Conservation (phyloP, 2,329 filamentous ascomycete species). For the Pleoardoris graminearum region DNA sequence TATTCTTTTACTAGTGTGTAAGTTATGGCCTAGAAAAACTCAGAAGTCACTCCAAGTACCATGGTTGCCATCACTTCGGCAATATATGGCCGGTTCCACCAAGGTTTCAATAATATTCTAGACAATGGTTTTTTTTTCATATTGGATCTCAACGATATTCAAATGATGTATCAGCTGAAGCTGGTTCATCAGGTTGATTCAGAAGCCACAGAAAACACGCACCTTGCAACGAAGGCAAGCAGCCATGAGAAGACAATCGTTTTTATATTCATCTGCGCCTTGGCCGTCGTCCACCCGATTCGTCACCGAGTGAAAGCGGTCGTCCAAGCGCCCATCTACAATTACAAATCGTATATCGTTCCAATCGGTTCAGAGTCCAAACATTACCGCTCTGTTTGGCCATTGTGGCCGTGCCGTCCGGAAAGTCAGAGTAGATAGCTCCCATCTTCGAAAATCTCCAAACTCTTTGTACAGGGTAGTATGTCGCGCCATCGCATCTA, state of each 20-base stretch:
- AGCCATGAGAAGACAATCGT: slow-evolving; percentile 18
- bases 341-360: slow-evolving; percentile 25
- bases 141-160: too few species aligned
- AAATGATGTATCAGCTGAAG: too few species aligned
- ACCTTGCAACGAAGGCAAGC: too few species aligned
- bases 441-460: background rate
- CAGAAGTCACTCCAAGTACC: too few species aligned
- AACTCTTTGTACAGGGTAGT: slow-evolving; percentile 11
- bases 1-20: too few species aligned
- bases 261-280: slow-evolving; percentile 21
- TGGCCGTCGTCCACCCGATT: slow-evolving; percentile 11
- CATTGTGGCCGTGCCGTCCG: background rate
- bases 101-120: too few species aligned
- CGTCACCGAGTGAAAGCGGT: background rate
- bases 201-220: too few species aligned
- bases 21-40: too few species aligned
- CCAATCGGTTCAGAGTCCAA: background rate
- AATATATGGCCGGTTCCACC: too few species aligned
- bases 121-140: too few species aligned
- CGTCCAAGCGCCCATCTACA: slow-evolving; percentile 16
- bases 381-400: background rate
- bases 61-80: too few species aligned
- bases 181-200: too few species aligned
- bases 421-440: background rate
- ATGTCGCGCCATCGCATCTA: slow-evolving; percentile 11